Conservation (phyloP, 805 yeast species). For the Cyberlindnera euphorbiiphila region DNA sequence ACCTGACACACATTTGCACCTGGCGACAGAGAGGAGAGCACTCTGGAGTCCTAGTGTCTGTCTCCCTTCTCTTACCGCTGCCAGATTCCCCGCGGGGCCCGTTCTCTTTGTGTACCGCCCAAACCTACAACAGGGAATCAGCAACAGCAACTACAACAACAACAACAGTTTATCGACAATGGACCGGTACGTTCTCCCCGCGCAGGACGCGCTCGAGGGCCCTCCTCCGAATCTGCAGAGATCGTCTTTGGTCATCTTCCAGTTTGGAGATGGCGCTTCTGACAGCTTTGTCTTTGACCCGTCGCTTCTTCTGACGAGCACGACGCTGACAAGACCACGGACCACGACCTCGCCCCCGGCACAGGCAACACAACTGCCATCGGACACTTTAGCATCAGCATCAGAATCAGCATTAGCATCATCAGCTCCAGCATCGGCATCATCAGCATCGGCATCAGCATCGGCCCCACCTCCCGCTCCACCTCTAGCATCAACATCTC, state of each 20-base stretch:
- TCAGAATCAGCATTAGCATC: neutral
- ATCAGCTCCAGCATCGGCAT: neutral
- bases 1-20: too few relatives aligned
- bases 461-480: neutral
- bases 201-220: too few relatives aligned
- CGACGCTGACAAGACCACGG: slow-evolving; percentile 1
- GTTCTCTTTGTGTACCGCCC: too few relatives aligned
- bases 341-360: neutral
- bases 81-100: too few relatives aligned
- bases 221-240: too few relatives aligned
- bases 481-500: too few relatives aligned
- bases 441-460: neutral
- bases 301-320: slow-evolving; percentile 11
- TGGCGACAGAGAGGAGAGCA: too few relatives aligned
- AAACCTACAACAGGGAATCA: neutral
- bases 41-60: too few relatives aligned
- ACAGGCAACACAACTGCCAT: neutral
- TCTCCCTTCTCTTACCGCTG: too few relatives aligned
- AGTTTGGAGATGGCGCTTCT: slow-evolving; percentile 18
- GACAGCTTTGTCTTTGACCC: slow-evolving; percentile 16
- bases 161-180: neutral
- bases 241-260: slow-evolving; percentile 21
- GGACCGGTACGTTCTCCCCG: neutral
- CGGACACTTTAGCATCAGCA: neutral
- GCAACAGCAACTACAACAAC: neutral